These are phyloP conservation scores for Xylariaceae sp. DNA, from an alignment of 2,329 filamentous ascomycete species.

Conservation along the genomic window DNA sequence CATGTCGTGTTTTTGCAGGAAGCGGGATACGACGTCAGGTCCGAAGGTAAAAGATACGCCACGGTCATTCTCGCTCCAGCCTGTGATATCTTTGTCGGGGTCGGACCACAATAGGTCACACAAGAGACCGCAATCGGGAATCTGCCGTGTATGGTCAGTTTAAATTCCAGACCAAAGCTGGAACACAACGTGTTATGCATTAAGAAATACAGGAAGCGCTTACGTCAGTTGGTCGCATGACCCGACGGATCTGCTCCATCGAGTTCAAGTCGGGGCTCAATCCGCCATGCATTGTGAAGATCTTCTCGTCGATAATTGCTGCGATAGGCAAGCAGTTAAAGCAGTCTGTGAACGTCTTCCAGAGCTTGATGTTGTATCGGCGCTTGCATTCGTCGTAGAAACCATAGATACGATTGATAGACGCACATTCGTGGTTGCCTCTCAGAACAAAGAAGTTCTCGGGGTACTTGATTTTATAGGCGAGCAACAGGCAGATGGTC, in stretches of 20 bases:
- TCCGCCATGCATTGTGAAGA: conserved; percentile 99
- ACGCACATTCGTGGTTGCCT: conserved; percentile 95
- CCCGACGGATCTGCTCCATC: conserved; percentile 98
- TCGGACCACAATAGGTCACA: conserved; percentile 99
- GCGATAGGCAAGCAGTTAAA: conserved; percentile 96
- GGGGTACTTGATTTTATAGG: conserved; percentile 95
- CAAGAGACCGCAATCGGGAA: conserved; percentile 93
- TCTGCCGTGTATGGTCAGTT: conserved; percentile 49
- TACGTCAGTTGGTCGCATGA: conserved; percentile 99
- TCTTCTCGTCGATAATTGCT: conserved; percentile 96
- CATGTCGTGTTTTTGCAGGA: conserved; percentile 99
- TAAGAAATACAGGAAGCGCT: conserved; percentile 35
- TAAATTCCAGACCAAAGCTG: conserved; percentile 18
- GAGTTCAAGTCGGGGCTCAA: conserved; percentile 96
- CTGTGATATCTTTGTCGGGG: conserved; percentile 97
- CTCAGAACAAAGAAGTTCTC: conserved; percentile 96
- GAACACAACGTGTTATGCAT: conserved; percentile 10
- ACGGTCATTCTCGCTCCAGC: conserved; percentile 98
- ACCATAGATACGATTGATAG: conserved; percentile 91
- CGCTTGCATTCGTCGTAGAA: conserved; percentile 99
- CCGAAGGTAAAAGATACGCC: conserved; percentile 99
- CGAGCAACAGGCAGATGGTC: conserved; percentile 86
- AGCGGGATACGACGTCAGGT: conserved; percentile 92
- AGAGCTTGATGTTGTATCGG: conserved; percentile 92
- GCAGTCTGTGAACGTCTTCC: conserved; percentile 96